phyloP scores from a whole-genome alignment of 371 early-diverging fungal species.

The Saksenaea oblongispora region DNA sequence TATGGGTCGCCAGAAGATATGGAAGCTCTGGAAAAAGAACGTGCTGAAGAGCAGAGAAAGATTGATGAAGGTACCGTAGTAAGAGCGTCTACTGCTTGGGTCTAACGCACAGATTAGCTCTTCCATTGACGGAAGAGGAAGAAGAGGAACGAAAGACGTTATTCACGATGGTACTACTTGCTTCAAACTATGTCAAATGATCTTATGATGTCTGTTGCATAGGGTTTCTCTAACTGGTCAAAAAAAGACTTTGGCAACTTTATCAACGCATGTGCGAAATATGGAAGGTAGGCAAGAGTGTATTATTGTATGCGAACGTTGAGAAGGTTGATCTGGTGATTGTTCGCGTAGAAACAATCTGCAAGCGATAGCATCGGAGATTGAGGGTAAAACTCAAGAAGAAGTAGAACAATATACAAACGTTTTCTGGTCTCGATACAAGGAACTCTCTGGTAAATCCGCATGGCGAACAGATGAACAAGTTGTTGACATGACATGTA shows the following conservation, averaged over 20 bases:
- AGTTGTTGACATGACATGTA: conserved; percentile 8
- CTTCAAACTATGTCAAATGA: conserved; percentile 8
- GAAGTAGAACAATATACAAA: conserved; percentile 84
- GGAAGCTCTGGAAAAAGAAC: conserved; percentile 63
- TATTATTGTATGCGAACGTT: neutral
- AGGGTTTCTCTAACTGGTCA: conserved; percentile 94
- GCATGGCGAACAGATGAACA: no score
- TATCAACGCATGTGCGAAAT: conserved; percentile 87
- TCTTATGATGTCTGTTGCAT: neutral
- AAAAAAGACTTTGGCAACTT: conserved; percentile 92
- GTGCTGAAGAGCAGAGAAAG: conserved; percentile 78
- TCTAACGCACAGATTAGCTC: conserved; percentile 47
- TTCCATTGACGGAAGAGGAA: conserved; percentile 91
- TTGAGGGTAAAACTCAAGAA: conserved; percentile 88
- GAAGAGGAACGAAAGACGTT: conserved; percentile 80
- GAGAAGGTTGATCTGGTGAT: neutral
- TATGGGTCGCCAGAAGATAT: conserved; percentile 41
- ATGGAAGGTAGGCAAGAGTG: conserved; percentile 69
- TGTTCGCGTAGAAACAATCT: conserved; percentile 57
- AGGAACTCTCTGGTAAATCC: conserved; percentile 74
- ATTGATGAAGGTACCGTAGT: conserved; percentile 61
- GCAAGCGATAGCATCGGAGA: conserved; percentile 74
- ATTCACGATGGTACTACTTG: conserved; percentile 37
- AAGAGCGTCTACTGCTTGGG: neutral
- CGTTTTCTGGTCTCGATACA: conserved; percentile 87